phyloP scores from a whole-genome alignment of 202 grass and related monocot species.

The Alloteropsis angusta region DNA sequence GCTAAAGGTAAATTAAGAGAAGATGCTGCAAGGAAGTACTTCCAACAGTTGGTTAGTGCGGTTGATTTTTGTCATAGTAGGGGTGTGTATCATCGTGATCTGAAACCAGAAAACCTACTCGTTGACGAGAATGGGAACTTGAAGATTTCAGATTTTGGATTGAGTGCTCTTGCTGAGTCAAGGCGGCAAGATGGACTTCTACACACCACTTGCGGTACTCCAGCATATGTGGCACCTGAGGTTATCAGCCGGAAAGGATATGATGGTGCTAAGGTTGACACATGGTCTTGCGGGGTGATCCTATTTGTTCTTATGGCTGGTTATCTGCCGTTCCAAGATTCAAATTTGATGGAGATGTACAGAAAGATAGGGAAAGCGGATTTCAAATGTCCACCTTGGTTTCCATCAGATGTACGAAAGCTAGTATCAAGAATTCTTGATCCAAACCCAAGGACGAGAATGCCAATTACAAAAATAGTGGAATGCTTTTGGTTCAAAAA shows the following conservation, averaged over 20 bases:
- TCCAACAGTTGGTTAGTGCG: slow-evolving; percentile 60
- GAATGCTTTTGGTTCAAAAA: slow-evolving; percentile 84
- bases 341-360: slow-evolving; percentile 82
- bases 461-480: slow-evolving; percentile 67
- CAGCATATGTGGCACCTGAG: slow-evolving; percentile 84
- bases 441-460: slow-evolving; percentile 64
- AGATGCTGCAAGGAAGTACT: slow-evolving; percentile 59
- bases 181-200: slow-evolving; percentile 76
- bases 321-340: slow-evolving; percentile 76
- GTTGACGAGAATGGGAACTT: slow-evolving; percentile 67
- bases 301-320: slow-evolving; percentile 77
- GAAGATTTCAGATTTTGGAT: slow-evolving; percentile 80
- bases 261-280: slow-evolving; percentile 63
- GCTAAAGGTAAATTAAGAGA: slow-evolving; percentile 62
- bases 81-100: slow-evolving; percentile 72
- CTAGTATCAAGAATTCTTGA: slow-evolving; percentile 70
- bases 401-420: slow-evolving; percentile 53
- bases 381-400: slow-evolving; percentile 69
- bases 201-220: slow-evolving; percentile 82
- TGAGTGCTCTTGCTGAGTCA: slow-evolving; percentile 69
- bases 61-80: slow-evolving; percentile 76
- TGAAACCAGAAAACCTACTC: slow-evolving; percentile 84
- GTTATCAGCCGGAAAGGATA: slow-evolving; percentile 70
- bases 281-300: slow-evolving; percentile 84
- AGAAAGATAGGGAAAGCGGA: slow-evolving; percentile 79